Evolutionary conservation across 2,329 filamentous ascomycete species (phyloP).

Genomic region (Stachybotrys chlorohalonatus): DNA sequence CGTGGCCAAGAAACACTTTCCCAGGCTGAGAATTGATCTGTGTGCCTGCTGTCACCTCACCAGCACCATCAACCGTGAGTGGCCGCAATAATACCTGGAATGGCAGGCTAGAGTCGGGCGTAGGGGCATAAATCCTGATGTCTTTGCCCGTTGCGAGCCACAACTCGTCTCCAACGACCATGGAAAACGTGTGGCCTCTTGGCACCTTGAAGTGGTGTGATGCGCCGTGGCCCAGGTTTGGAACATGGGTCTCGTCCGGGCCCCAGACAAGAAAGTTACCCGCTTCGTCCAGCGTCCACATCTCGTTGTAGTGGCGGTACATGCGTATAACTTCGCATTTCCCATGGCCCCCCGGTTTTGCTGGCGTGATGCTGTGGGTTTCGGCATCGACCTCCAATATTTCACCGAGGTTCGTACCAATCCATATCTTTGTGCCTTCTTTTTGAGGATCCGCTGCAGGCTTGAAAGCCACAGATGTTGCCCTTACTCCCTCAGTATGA

Average conservation of each 20-base stretch:
- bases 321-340: constrained; percentile 77
- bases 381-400: constrained; percentile 80
- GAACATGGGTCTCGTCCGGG: constrained; percentile 60
- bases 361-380: constrained; percentile 60
- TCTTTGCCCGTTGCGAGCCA: constrained; percentile 88
- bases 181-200: constrained; percentile 77
- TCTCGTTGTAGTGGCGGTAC: constrained; percentile 74
- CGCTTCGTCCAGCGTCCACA: constrained; percentile 90
- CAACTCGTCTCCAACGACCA: constrained; percentile 74
- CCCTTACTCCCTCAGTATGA: constrained; percentile 78
- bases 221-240: constrained; percentile 65
- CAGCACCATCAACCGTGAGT: constrained; percentile 61
- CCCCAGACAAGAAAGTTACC: constrained; percentile 84
- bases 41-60: constrained; percentile 81
- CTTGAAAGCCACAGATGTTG: constrained; percentile 77
- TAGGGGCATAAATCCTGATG: constrained; percentile 74
- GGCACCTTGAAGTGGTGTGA: constrained; percentile 67
- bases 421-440: constrained; percentile 77
- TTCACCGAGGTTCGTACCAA: constrained; percentile 83
- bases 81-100: constrained; percentile 70
- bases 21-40: constrained; percentile 65
- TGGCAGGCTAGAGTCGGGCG: constrained; percentile 54
- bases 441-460: constrained; percentile 67
- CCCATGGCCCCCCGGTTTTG: constrained; percentile 63
- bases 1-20: constrained; percentile 82